phyloP scores from a whole-genome alignment of 176 grass and related monocot species.

The Otatea glauca region DNA sequence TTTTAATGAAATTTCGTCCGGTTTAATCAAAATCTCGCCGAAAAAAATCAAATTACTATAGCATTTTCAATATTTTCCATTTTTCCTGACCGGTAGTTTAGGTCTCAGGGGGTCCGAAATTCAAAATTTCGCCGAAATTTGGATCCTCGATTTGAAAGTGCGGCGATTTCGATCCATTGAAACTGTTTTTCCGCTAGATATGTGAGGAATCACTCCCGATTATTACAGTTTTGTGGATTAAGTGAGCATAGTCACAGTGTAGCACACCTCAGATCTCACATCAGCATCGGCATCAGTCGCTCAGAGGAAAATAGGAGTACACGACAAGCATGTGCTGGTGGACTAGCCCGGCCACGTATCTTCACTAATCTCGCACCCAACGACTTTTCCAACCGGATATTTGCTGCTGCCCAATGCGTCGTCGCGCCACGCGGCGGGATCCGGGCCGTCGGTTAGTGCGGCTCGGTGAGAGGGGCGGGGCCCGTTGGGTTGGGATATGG shows the following conservation, averaged over 20 bases:
- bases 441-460: background rate
- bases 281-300: background rate
- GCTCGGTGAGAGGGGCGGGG: background rate
- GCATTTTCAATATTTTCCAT: too few species aligned
- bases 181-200: background rate
- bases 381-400: background rate
- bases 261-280: background rate
- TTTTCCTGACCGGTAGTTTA: too few species aligned
- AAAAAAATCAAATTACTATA: too few species aligned
- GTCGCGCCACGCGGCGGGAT: conserved; percentile 23
- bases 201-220: background rate
- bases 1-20: too few species aligned
- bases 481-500: conserved; percentile 3
- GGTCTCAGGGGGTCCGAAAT: too few species aligned
- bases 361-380: background rate
- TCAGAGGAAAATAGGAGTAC: background rate
- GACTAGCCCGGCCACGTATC: conserved; percentile 8
- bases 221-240: background rate
- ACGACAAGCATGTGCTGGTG: background rate
- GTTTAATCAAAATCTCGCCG: too few species aligned
- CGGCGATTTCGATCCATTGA: too few species aligned
- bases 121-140: too few species aligned
- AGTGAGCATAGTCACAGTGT: background rate
- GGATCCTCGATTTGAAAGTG: accelerated
- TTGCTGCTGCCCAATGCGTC: background rate